phyloP scores from a whole-genome alignment of 2,329 filamentous ascomycete species.

The Aspergillus glaucus region DNA sequence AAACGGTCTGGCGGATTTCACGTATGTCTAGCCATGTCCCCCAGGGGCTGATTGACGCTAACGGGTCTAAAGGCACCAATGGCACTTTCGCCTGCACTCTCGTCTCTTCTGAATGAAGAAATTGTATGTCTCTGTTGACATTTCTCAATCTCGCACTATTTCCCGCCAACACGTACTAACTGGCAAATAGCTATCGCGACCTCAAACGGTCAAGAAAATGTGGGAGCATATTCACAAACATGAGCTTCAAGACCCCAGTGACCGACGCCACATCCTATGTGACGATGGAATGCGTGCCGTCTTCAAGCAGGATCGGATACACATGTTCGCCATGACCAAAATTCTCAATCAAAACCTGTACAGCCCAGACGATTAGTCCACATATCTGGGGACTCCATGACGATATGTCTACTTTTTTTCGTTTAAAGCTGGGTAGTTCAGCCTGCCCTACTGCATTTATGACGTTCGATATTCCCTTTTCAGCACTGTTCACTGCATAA shows the following conservation, averaged over 20 bases:
- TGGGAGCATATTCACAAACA: constrained; percentile 92
- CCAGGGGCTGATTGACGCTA: neutral
- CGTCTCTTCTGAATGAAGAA: constrained; percentile 40
- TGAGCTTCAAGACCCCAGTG: constrained; percentile 79
- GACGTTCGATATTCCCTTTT: constrained; percentile 17
- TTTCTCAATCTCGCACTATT: neutral
- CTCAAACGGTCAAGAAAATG: constrained; percentile 91
- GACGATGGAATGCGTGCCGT: constrained; percentile 87
- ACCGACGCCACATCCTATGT: constrained; percentile 88
- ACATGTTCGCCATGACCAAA: constrained; percentile 99
- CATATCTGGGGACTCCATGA: constrained; percentile 11
- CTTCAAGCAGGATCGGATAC: constrained; percentile 83
- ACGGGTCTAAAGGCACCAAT: constrained; percentile 37
- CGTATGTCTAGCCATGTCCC: constrained; percentile 39
- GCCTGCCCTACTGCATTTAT: constrained; percentile 14
- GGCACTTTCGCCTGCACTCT: constrained; percentile 40
- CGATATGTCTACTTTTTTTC: constrained; percentile 1
- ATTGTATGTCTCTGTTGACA: constrained; percentile 29
- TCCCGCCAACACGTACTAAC: constrained; percentile 14
- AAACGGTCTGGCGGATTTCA: constrained; percentile 86
- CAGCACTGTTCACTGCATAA: constrained; percentile 24
- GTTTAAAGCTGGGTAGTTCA: neutral
- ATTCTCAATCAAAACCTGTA: constrained; percentile 85
- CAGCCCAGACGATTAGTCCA: constrained; percentile 62
- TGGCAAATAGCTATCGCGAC: constrained; percentile 66